phyloP scores from a whole-genome alignment of 2,329 filamentous ascomycete species.

The Bipolaris sorokiniana region DNA sequence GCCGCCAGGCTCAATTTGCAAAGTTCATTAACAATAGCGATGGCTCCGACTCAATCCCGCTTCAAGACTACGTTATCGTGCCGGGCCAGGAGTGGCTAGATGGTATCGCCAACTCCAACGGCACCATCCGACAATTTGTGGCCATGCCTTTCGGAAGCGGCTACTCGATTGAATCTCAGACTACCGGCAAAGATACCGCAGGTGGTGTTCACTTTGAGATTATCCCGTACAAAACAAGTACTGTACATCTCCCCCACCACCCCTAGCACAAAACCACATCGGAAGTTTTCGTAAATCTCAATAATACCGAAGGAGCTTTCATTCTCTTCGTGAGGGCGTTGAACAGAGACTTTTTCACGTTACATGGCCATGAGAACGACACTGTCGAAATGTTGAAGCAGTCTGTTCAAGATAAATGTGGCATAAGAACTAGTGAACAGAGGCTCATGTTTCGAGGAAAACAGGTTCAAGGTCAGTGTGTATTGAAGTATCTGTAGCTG shows the following conservation, averaged over 20 bases:
- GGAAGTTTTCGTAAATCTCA: background rate
- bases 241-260: background rate
- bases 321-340: constrained; percentile 48
- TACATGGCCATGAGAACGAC: constrained; percentile 63
- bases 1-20: constrained; percentile 2
- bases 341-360: constrained; percentile 71
- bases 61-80: constrained; percentile 55
- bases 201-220: constrained; percentile 57
- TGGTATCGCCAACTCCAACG: constrained; percentile 47
- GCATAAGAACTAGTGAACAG: constrained; percentile 60
- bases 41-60: background rate
- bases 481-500: constrained; percentile 12
- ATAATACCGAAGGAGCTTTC: background rate
- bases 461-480: background rate
- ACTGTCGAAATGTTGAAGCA: background rate
- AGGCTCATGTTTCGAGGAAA: background rate
- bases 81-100: constrained; percentile 53
- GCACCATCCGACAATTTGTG: constrained; percentile 56
- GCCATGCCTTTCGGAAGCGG: constrained; percentile 54
- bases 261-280: background rate
- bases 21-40: background rate
- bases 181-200: constrained; percentile 51
- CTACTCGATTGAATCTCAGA: constrained; percentile 55
- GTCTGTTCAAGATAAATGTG: background rate
- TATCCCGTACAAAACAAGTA: constrained; percentile 23